A percentile compares a stretch with the other conserved stretches of the same genome.
Evolutionary conservation across 106 monocot genomes (phyloP).

Genomic region (Dactylorhiza incarnata): DNA sequence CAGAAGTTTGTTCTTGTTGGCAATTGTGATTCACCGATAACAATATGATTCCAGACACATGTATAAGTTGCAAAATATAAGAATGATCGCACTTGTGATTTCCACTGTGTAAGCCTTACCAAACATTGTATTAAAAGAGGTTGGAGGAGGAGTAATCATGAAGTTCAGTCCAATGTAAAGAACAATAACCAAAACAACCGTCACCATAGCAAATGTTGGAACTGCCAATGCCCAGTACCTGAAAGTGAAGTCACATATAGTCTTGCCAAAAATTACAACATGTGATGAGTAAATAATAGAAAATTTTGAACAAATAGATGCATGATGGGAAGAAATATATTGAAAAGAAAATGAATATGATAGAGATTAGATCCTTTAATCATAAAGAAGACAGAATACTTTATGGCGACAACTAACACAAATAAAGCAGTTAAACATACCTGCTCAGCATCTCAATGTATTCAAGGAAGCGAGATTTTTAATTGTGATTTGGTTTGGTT

Average conservation of each 20-base stretch:
- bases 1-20: neutral
- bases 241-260: constrained; percentile 12
- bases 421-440: too few species aligned
- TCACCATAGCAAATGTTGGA: constrained; percentile 75
- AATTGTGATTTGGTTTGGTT: too few species aligned
- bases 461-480: too few species aligned
- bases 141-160: constrained; percentile 68
- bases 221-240: constrained; percentile 97
- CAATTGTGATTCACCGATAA: neutral
- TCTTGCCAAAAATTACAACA: too few species aligned
- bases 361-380: too few species aligned
- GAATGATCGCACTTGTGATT: neutral
- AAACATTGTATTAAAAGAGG: constrained; percentile 77
- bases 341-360: too few species aligned
- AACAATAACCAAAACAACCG: constrained; percentile 35
- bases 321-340: too few species aligned
- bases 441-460: too few species aligned
- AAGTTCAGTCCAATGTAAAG: constrained; percentile 91
- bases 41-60: neutral
- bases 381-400: too few species aligned
- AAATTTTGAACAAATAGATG: too few species aligned
- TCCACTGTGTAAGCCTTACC: constrained; percentile 35
- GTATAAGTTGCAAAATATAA: neutral
- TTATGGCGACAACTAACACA: too few species aligned
- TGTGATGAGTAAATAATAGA: too few species aligned